A percentile compares a stretch with the other conserved stretches of the same genome.
Evolutionary conservation across 805 yeast species (phyloP).

Genomic region (Monosporozyma solicola): DNA sequence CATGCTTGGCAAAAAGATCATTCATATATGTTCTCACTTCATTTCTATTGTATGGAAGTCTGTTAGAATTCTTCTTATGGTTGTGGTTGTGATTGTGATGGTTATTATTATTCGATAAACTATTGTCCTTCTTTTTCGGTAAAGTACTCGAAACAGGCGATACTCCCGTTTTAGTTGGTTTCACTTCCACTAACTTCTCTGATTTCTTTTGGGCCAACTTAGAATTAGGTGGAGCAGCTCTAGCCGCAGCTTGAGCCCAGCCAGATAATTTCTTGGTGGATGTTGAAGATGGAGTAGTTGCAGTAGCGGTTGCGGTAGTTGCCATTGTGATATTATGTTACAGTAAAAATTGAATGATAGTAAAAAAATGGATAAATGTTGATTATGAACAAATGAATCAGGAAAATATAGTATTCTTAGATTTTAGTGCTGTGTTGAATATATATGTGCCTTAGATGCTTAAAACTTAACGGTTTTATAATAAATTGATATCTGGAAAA

Average conservation of each 20-base stretch:
- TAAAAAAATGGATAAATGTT: background rate
- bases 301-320: slow-evolving; percentile 2
- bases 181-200: slow-evolving; percentile 1
- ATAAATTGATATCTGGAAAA: background rate
- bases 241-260: slow-evolving; percentile 29
- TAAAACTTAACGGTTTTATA: background rate
- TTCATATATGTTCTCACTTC: slow-evolving; percentile 20
- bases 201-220: slow-evolving; percentile 5
- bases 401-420: background rate
- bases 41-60: slow-evolving; percentile 21
- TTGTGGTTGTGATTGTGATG: slow-evolving; percentile 1
- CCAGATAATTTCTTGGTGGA: slow-evolving; percentile 17
- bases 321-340: slow-evolving; percentile 1
- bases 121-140: background rate
- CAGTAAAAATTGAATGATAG: background rate
- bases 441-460: background rate
- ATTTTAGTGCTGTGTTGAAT: background rate
- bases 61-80: slow-evolving; percentile 2
- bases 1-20: slow-evolving; percentile 8
- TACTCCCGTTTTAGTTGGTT: background rate
- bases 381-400: background rate
- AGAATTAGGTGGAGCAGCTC: slow-evolving; percentile 12
- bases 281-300: slow-evolving; percentile 8
- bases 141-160: background rate
- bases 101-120: background rate